Conservation (phyloP, 2,329 filamentous ascomycete species). For the Neonectria sp. region DNA sequence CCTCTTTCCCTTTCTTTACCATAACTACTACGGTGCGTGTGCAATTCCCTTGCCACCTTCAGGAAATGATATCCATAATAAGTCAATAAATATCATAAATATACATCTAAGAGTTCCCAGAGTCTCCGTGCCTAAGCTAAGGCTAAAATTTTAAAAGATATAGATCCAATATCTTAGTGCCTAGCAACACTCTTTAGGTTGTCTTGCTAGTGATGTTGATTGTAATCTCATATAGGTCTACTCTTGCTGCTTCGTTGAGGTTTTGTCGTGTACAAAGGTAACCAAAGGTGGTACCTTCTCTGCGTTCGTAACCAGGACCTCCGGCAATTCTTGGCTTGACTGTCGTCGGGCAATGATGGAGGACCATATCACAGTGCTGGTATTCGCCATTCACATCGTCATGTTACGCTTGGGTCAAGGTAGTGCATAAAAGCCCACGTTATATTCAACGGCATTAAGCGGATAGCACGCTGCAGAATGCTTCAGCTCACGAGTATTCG, state of each 20-base stretch:
- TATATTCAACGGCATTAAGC: conserved; percentile 47
- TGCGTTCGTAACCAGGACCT: not conserved
- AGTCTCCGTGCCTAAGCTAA: too few relatives aligned
- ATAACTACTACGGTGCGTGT: not conserved
- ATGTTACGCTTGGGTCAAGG: not conserved
- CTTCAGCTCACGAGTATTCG: conserved; percentile 29
- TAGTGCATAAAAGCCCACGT: conserved; percentile 23
- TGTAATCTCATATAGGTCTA: too few relatives aligned
- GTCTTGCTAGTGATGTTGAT: too few relatives aligned
- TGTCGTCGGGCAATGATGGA: not conserved
- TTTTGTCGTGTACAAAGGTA: too few relatives aligned
- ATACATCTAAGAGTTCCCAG: not conserved
- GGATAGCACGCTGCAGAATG: conserved; percentile 37
- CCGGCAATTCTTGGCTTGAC: not conserved
- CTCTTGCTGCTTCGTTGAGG: too few relatives aligned
- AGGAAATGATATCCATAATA: not conserved
- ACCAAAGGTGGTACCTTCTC: not conserved
- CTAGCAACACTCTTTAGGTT: too few relatives aligned
- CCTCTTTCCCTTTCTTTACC: not conserved
- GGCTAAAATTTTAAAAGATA: too few relatives aligned
- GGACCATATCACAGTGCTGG: not conserved
- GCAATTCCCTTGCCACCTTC: not conserved
- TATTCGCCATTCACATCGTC: not conserved
- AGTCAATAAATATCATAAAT: not conserved
- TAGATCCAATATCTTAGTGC: too few relatives aligned